Evolutionary conservation across 768 basidiomycete species (phyloP).

Genomic region (Leccinellum luteum): DNA sequence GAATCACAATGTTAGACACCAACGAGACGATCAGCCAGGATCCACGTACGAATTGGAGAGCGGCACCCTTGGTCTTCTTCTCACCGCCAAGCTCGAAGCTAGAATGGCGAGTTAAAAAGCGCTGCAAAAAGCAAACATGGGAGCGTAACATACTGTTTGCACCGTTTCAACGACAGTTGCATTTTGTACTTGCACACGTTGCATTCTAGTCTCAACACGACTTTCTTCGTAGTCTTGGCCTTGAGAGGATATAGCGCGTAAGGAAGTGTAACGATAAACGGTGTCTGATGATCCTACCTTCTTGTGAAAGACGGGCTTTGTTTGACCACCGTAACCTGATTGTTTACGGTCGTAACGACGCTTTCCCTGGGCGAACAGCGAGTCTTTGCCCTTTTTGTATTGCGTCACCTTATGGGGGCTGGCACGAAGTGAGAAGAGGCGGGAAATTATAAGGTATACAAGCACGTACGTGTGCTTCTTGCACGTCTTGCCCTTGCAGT

Average conservation of each 20-base stretch:
- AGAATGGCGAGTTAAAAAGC: slow-evolving; percentile 1
- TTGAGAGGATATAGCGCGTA: slow-evolving; percentile 27
- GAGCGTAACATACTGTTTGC: slow-evolving; percentile 84
- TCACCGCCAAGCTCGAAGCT: slow-evolving; percentile 99
- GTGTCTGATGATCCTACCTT: slow-evolving; percentile 48
- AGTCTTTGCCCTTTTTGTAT: slow-evolving; percentile 99
- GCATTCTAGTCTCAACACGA: slow-evolving; percentile 96
- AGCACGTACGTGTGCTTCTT: slow-evolving; percentile 89
- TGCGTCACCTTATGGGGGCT: slow-evolving; percentile 99
- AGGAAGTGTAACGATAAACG: background rate
- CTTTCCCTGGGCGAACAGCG: slow-evolving; percentile 97
- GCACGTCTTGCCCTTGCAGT: slow-evolving; percentile 96
- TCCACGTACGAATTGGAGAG: slow-evolving; percentile 83
- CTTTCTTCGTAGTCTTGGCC: slow-evolving; percentile 99
- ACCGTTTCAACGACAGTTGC: slow-evolving; percentile 94
- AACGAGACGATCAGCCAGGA: background rate
- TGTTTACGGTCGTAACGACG: slow-evolving; percentile 99
- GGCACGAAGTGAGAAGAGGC: slow-evolving; percentile 1
- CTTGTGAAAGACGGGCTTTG: slow-evolving; percentile 99
- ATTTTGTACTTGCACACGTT: slow-evolving; percentile 98
- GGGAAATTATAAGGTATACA: background rate
- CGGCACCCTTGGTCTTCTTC: slow-evolving; percentile 99
- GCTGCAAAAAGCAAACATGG: background rate
- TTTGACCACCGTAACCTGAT: slow-evolving; percentile 99
- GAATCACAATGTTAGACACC: slow-evolving; percentile 3